These are phyloP conservation scores for Xylaria curta DNA, from an alignment of 495 filamentous ascomycete species.

Conservation along the genomic window DNA sequence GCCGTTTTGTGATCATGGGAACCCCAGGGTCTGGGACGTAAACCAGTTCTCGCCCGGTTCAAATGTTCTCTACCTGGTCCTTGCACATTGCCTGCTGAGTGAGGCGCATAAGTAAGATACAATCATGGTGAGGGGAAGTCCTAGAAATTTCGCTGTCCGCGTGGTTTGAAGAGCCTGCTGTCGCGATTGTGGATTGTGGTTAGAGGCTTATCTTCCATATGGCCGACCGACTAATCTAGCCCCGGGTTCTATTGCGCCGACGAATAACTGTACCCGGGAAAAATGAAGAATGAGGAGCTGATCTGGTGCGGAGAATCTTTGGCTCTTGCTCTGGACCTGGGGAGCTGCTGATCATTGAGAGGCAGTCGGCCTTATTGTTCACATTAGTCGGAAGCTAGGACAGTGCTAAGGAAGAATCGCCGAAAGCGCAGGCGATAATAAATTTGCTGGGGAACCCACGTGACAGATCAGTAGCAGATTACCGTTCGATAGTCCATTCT, in stretches of 20 bases:
- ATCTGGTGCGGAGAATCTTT: background rate
- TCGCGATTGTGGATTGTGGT: conserved; percentile 5
- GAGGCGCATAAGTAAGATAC: conserved; percentile 18
- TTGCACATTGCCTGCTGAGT: conserved; percentile 1
- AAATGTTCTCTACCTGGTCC: background rate
- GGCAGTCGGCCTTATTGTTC: conserved; percentile 10
- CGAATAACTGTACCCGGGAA: background rate
- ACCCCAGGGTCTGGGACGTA: background rate
- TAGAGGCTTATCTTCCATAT: background rate
- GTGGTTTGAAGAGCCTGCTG: conserved; percentile 14
- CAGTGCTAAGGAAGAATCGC: conserved; percentile 10
- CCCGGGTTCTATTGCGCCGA: conserved; percentile 3
- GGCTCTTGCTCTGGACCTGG: conserved; percentile 9
- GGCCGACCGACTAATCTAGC: background rate
- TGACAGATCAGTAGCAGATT: background rate
- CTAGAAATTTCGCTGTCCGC: conserved; percentile 6
- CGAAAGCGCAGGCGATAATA: background rate
- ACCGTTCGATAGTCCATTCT: background rate
- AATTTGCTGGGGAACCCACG: conserved; percentile 6
- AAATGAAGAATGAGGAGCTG: background rate
- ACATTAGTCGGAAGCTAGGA: background rate
- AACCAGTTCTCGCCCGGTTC: background rate
- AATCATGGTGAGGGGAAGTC: conserved; percentile 20
- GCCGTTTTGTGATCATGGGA: conserved; percentile 14
- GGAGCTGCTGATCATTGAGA: background rate